Conservation (phyloP, 129 eudicot genomes). For the Helianthus tuberosus region DNA sequence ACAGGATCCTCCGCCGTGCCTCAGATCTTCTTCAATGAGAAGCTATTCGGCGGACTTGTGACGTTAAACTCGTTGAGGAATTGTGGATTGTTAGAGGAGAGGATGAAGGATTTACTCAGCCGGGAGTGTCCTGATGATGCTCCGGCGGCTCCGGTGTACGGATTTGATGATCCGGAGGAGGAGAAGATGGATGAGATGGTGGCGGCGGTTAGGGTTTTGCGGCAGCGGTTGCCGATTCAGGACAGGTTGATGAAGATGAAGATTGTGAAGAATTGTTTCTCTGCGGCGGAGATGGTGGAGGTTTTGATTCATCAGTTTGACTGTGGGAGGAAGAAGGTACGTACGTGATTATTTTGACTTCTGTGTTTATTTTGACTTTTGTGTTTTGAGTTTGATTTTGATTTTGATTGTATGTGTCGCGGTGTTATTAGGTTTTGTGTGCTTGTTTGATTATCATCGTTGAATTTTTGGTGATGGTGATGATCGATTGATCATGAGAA, state of each 20-base stretch:
- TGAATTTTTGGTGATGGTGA: not conserved
- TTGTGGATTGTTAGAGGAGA: conserved; percentile 72
- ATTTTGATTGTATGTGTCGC: conserved; percentile 8
- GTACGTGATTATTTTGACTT: conserved; percentile 36
- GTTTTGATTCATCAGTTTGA: conserved; percentile 57
- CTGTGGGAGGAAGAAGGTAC: conserved; percentile 73
- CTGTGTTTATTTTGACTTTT: not conserved
- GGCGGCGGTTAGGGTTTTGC: conserved; percentile 53
- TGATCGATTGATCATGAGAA: not conserved
- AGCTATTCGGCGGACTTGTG: conserved; percentile 84
- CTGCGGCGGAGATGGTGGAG: conserved; percentile 78
- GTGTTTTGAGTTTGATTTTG: not conserved
- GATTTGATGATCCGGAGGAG: conserved; percentile 86
- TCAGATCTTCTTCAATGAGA: conserved; percentile 85
- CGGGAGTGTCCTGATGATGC: conserved; percentile 74
- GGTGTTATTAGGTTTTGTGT: not conserved
- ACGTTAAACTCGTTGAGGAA: conserved; percentile 81
- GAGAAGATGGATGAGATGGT: conserved; percentile 63
- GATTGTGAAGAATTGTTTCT: conserved; percentile 82
- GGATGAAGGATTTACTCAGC: conserved; percentile 65
- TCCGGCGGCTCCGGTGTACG: conserved; percentile 76
- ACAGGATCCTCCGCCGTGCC: conserved; percentile 80
- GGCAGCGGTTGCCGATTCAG: conserved; percentile 79
- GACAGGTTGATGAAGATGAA: conserved; percentile 87
- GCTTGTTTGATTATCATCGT: not conserved